Conservation (phyloP, 2,329 filamentous ascomycete genomes). For the Endothia cerciana region DNA sequence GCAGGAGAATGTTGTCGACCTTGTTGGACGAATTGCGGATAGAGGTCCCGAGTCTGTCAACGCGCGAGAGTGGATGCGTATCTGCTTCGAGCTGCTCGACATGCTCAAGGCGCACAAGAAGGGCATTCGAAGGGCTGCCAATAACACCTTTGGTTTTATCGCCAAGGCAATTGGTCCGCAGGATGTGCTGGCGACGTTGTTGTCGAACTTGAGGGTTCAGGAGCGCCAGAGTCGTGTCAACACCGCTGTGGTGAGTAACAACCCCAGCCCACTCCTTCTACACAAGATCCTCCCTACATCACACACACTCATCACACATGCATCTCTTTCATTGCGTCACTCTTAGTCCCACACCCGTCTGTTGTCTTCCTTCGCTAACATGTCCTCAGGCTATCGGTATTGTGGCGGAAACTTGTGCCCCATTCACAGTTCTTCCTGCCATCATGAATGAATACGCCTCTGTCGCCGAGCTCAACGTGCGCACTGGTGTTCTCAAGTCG, state of each 20-base stretch:
- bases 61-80: conserved; percentile 98
- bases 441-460: conserved; percentile 97
- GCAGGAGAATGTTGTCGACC: conserved; percentile 97
- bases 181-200: conserved; percentile 90
- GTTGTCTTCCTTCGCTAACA: conserved; percentile 5
- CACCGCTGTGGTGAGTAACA: conserved; percentile 70
- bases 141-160: conserved; percentile 99
- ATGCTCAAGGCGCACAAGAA: conserved; percentile 99
- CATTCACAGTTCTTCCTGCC: conserved; percentile 97
- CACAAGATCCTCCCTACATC: not conserved
- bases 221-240: conserved; percentile 98
- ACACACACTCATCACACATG: not conserved
- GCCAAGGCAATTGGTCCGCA: conserved; percentile 98
- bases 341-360: no score
- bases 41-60: conserved; percentile 96
- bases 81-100: conserved; percentile 97
- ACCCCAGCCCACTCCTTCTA: not conserved
- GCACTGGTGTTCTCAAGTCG: conserved; percentile 97
- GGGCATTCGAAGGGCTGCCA: conserved; percentile 94
- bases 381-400: conserved; percentile 77
- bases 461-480: conserved; percentile 96
- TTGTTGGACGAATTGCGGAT: conserved; percentile 97
- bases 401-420: conserved; percentile 96
- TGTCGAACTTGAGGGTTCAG: conserved; percentile 96
- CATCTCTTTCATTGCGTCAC: not conserved